Evolutionary conservation across 164 flowering plant species (phyloP).

Genomic region (Vitis labrusca): DNA sequence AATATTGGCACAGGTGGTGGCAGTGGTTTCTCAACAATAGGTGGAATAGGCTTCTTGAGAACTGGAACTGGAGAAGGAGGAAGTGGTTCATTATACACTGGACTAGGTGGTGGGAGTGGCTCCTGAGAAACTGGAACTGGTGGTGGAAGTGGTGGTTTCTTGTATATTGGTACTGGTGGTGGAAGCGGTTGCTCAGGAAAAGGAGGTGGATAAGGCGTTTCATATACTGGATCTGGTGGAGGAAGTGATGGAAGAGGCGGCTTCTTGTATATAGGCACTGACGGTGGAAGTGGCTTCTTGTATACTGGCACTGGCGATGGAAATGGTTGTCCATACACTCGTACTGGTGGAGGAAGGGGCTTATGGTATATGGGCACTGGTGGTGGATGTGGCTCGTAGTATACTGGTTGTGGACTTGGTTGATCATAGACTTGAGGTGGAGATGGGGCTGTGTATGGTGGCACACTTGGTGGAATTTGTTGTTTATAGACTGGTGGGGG

Average conservation of each 20-base stretch:
- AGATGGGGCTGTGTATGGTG: too few species aligned
- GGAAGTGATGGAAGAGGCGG: constrained; percentile 20
- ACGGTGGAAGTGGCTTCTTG: constrained; percentile 21
- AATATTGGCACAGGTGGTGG: constrained; percentile 21
- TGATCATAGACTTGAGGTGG: too few species aligned
- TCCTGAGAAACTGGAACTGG: not conserved
- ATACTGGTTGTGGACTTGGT: too few species aligned
- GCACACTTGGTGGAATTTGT: constrained; percentile 19
- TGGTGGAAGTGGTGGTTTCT: constrained; percentile 2
- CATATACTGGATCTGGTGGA: not conserved
- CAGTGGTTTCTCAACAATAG: constrained; percentile 12
- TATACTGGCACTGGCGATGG: constrained; percentile 6
- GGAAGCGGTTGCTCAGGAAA: not conserved
- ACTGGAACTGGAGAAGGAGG: constrained; percentile 8
- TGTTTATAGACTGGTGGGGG: constrained; percentile 13
- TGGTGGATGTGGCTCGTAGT: too few species aligned
- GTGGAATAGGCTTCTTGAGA: constrained; percentile 8
- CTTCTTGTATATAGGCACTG: constrained; percentile 20
- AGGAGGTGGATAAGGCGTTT: not conserved
- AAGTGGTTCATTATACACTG: constrained; percentile 10
- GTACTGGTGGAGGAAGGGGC: constrained; percentile 11
- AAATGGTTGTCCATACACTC: constrained; percentile 4
- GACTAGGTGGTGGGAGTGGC: not conserved
- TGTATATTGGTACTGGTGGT: constrained; percentile 5
- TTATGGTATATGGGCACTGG: too few species aligned